A percentile compares a stretch with the other conserved stretches of the same genome.
phyloP scores from a whole-genome alignment of 306 rosid species.

The Phaseolus lunatus region DNA sequence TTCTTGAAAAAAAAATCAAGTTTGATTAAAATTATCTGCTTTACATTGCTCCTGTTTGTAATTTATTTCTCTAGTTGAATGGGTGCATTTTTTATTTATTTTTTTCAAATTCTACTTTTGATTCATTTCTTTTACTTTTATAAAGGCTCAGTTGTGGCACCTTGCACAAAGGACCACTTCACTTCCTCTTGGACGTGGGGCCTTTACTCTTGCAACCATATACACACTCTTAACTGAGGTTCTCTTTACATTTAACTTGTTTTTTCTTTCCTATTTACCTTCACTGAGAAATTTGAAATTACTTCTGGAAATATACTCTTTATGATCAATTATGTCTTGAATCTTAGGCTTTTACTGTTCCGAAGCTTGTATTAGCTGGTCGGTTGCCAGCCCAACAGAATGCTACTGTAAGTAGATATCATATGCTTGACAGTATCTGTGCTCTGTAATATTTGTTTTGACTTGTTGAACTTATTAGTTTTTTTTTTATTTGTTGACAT shows the following conservation, averaged over 20 bases:
- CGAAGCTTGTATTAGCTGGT: slow-evolving; percentile 95
- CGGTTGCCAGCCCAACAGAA: slow-evolving; percentile 98
- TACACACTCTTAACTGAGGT: slow-evolving; percentile 98
- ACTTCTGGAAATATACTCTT: slow-evolving; percentile 27
- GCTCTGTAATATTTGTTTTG: slow-evolving; percentile 27
- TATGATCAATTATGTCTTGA: slow-evolving; percentile 41
- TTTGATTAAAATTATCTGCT: slow-evolving; percentile 30
- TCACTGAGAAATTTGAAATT: slow-evolving; percentile 16
- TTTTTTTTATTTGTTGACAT: slow-evolving; percentile 37
- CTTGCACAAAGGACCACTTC: slow-evolving; percentile 97
- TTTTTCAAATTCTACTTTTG: slow-evolving; percentile 7
- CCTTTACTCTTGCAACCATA: slow-evolving; percentile 95
- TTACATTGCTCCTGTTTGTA: slow-evolving; percentile 14
- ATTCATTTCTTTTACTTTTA: slow-evolving; percentile 42
- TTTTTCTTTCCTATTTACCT: slow-evolving; percentile 14
- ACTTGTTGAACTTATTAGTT: slow-evolving; percentile 23
- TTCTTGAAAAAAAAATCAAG: neutral
- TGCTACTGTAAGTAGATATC: slow-evolving; percentile 80
- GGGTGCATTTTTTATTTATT: neutral
- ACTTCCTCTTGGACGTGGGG: slow-evolving; percentile 98
- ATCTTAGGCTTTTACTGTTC: slow-evolving; percentile 84
- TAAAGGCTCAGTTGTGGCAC: slow-evolving; percentile 93
- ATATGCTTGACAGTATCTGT: slow-evolving; percentile 28
- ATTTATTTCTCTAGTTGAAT: slow-evolving; percentile 33
- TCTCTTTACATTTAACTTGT: slow-evolving; percentile 25